Percentiles rank a stretch among this genome's conserved stretches.
phyloP scores from a whole-genome alignment of 768 basidiomycete species.

The Pseudohyphozyma bogoriensis region DNA sequence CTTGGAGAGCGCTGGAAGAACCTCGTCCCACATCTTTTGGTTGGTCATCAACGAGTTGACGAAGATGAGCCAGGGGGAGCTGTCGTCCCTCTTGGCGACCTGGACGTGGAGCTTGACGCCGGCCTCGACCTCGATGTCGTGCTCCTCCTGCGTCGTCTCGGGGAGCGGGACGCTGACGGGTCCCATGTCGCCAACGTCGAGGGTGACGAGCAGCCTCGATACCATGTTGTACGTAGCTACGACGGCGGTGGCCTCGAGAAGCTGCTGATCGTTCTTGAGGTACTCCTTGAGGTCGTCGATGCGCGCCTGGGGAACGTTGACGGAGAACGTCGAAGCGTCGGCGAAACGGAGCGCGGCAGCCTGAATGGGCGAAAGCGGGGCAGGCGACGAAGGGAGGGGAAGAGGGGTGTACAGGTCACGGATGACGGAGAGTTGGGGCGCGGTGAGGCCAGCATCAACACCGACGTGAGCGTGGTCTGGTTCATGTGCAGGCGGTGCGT shows the following conservation, averaged over 20 bases:
- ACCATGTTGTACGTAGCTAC: conserved; percentile 59
- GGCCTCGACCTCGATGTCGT: conserved; percentile 25
- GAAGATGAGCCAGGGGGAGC: conserved; percentile 35
- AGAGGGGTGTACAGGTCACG: conserved; percentile 45
- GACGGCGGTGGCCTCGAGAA: conserved; percentile 46
- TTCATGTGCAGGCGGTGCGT: neutral
- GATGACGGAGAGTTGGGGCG: conserved; percentile 49
- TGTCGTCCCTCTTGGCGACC: conserved; percentile 18
- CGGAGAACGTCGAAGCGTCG: conserved; percentile 49
- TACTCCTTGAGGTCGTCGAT: conserved; percentile 42
- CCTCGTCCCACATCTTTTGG: conserved; percentile 36
- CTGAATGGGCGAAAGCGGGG: conserved; percentile 45
- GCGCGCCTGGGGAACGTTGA: conserved; percentile 44
- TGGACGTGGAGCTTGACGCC: conserved; percentile 24
- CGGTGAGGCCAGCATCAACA: conserved; percentile 46
- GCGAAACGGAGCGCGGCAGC: conserved; percentile 50
- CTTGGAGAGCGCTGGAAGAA: conserved; percentile 31
- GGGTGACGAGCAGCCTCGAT: conserved; percentile 53
- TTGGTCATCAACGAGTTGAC: conserved; percentile 39
- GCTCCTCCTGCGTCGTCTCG: conserved; percentile 18
- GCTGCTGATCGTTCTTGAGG: conserved; percentile 34
- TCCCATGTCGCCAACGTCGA: conserved; percentile 49
- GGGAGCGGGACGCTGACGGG: conserved; percentile 37
- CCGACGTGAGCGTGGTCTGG: conserved; percentile 39
- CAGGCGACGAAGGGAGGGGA: conserved; percentile 36